A percentile compares a stretch with the other conserved stretches of the same genome.
Conservation (phyloP, 192 early-diverging fungal species). For the Gryganskiella cystojenkinii region DNA sequence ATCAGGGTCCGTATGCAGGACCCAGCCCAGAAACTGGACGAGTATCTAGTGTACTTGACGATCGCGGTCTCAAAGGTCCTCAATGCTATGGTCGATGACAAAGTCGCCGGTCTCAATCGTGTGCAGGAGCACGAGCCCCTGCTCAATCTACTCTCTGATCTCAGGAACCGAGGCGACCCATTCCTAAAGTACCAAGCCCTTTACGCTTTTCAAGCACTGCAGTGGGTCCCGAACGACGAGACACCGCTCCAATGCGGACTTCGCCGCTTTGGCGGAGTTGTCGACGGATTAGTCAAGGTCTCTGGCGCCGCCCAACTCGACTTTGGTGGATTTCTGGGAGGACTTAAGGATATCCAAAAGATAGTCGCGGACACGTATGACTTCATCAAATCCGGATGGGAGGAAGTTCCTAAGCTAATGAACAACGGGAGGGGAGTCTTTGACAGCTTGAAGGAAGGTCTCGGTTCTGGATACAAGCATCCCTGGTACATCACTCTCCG, state of each 20-base stretch:
- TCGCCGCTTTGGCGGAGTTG: neutral
- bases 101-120: no score
- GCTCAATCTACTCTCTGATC: no score
- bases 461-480: neutral
- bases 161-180: no score
- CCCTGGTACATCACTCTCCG: neutral
- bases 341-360: neutral
- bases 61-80: no score
- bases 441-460: neutral
- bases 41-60: no score
- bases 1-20: neutral
- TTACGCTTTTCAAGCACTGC: neutral
- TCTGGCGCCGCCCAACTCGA: neutral
- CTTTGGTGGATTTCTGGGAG: neutral
- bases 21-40: neutral
- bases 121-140: no score
- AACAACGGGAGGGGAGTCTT: neutral
- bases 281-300: neutral
- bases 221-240: no score
- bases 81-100: no score
- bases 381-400: neutral
- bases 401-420: neutral
- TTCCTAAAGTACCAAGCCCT: neutral
- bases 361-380: neutral
- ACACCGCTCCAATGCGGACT: neutral